A percentile compares a stretch with the other conserved stretches of the same genome.
phyloP scores from a whole-genome alignment of 2,329 filamentous ascomycete species.

The Penicillium palitans region DNA sequence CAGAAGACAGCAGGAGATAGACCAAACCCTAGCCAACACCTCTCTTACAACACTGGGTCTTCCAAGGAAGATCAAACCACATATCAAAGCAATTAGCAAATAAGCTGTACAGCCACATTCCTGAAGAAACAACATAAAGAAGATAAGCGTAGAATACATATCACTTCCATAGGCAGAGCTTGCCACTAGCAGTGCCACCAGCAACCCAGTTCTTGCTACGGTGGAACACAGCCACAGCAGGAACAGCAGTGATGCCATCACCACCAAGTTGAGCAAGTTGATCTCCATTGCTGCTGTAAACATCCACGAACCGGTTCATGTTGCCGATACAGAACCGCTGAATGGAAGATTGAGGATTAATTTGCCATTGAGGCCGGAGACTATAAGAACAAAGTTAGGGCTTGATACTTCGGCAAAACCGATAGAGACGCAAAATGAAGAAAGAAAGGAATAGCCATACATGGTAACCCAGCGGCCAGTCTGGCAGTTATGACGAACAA shows the following conservation, averaged over 20 bases:
- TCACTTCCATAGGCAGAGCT: conserved; percentile 86
- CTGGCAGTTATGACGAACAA: conserved; percentile 88
- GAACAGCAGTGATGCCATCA: conserved; percentile 90
- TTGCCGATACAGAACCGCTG: conserved; percentile 92
- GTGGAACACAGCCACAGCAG: conserved; percentile 89
- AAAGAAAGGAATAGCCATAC: conserved; percentile 41
- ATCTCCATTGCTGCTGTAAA: conserved; percentile 78
- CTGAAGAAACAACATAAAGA: background rate
- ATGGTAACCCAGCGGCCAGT: conserved; percentile 93
- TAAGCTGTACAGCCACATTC: background rate
- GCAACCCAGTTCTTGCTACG: conserved; percentile 87
- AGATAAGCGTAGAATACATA: background rate
- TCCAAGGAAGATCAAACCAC: background rate
- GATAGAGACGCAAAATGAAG: background rate
- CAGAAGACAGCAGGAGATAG: background rate
- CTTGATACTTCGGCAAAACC: background rate
- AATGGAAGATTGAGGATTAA: conserved; percentile 71
- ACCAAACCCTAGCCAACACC: background rate
- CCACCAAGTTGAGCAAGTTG: conserved; percentile 87
- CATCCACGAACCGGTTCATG: conserved; percentile 95
- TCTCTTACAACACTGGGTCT: background rate
- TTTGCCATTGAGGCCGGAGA: conserved; percentile 86
- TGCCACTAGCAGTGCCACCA: conserved; percentile 86
- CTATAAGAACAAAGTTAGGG: conserved; percentile 36
- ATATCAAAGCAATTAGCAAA: background rate